Base-by-base conservation (phyloP, 192 early-diverging fungal genomes). In the Gaertneriomyces semiglobifer region DNA sequence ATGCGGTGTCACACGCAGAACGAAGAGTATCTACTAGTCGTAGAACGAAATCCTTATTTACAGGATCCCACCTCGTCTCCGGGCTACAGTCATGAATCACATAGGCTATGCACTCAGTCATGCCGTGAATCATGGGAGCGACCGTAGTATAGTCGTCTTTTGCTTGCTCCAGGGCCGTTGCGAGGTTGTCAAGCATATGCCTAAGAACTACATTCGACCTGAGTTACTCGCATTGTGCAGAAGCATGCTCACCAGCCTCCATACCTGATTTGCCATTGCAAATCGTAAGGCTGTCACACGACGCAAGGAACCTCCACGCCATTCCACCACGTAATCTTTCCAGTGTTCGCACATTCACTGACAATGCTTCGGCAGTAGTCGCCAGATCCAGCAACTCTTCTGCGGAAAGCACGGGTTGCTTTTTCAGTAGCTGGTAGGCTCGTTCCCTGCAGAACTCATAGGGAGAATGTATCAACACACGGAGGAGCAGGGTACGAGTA, bases 251-350 rank as follows among this genome's bases (percentile, higher is more conserved):
- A 33, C 25, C 25, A 33, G 25, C 25, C 2, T n/a, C 2, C 25
- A 33, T 33, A 33, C 25, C 25, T 33, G 25, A 33, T 33, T 33
- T 33, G 25, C 25, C 25, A 33, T 33, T 33, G 25, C 25, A 33
- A 33, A 33, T 2, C 25, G 25, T 33, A 33, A 33, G 2, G 25
- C 20, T 20, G n/a, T 52, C 50, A 52, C n/a, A 18, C 0, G 50
- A 18, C 8, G 39, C 59, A n/a, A 61, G 40, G 10, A 40, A 61
- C 59, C 59, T 11, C 59, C 59, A 61, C 11, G 43, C 59, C 59
- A 61, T 61, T 0, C 4, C 59, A 25, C 59, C 59, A 11, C 59
- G 20, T 16, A 61, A 45, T 44, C 59, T 40, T 7, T 33, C 42
- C 59, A 61, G 44, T 12, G 59, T 61, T 44, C 14, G 4, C 39